Evolutionary conservation across 169 alveolate genomes (phyloP).

Genomic region (Cryptosporidium sp.): DNA sequence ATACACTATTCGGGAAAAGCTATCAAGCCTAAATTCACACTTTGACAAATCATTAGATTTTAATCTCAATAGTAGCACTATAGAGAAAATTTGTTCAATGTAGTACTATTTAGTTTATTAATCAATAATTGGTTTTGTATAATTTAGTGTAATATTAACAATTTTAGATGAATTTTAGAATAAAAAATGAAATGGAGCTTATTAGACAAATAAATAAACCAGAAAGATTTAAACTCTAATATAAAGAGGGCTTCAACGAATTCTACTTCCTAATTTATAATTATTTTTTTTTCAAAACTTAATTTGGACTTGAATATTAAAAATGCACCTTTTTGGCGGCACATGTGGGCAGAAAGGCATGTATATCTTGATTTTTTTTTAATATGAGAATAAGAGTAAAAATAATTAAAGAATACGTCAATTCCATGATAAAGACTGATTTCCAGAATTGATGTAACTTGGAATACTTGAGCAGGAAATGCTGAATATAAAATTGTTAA

Average conservation of each 20-base stretch:
- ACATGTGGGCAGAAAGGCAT: not conserved
- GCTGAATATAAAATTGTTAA: constrained; percentile 33
- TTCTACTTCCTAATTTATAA: not conserved
- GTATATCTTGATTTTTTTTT: not conserved
- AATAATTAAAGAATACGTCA: not conserved
- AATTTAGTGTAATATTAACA: too few species aligned
- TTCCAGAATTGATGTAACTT: not conserved
- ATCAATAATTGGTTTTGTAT: not conserved
- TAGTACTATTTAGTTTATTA: not conserved
- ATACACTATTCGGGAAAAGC: not conserved
- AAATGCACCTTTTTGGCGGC: constrained; percentile 22
- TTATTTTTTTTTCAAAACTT: not conserved
- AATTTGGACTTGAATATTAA: not conserved
- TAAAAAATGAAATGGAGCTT: too few species aligned
- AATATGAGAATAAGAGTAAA: not conserved
- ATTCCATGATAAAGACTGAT: not conserved
- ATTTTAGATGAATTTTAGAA: too few species aligned
- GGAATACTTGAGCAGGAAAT: constrained; percentile 14
- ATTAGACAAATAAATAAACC: too few species aligned
- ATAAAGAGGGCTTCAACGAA: not conserved
- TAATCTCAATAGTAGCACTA: not conserved
- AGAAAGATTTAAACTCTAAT: not conserved
- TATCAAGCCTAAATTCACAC: not conserved
- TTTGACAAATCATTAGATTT: not conserved
- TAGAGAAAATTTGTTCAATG: too few species aligned